Conservation (phyloP, 2,329 filamentous ascomycete species). For the Ophiocordyceps unilateralis region DNA sequence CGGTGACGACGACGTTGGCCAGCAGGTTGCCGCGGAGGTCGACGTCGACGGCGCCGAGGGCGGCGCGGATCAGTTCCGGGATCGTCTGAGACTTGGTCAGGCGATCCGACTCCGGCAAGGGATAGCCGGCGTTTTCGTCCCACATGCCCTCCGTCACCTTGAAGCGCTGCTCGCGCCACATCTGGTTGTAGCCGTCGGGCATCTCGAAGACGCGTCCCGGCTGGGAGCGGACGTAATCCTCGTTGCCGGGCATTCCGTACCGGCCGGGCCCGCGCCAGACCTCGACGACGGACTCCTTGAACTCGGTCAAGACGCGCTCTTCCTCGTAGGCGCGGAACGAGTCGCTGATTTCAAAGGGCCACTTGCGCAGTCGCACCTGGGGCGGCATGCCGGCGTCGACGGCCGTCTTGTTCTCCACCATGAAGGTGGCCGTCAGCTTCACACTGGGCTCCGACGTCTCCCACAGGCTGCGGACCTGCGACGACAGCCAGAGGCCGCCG, state of each 20-base stretch:
- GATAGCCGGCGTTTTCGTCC: slow-evolving; percentile 62
- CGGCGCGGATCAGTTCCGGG: slow-evolving; percentile 62
- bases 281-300: slow-evolving; percentile 95
- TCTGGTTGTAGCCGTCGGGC: slow-evolving; percentile 89
- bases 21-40: slow-evolving; percentile 74
- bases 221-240: slow-evolving; percentile 55
- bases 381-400: slow-evolving; percentile 75
- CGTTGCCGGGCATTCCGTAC: slow-evolving; percentile 47
- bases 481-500: slow-evolving; percentile 78
- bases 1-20: slow-evolving; percentile 82
- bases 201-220: slow-evolving; percentile 89
- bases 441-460: slow-evolving; percentile 50
- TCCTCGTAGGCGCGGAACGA: slow-evolving; percentile 77
- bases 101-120: slow-evolving; percentile 24
- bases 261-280: slow-evolving; percentile 72
- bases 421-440: slow-evolving; percentile 67
- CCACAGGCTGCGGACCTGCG: slow-evolving; percentile 73
- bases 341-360: slow-evolving; percentile 39
- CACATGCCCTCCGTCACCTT: slow-evolving; percentile 78
- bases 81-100: slow-evolving; percentile 61
- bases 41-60: slow-evolving; percentile 67
- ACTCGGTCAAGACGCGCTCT: slow-evolving; percentile 83
- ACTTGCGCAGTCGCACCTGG: slow-evolving; percentile 58
- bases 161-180: slow-evolving; percentile 82
- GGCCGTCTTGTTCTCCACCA: slow-evolving; percentile 71